phyloP scores from a whole-genome alignment of 2,329 filamentous ascomycete species.

The Botrytis fabae region DNA sequence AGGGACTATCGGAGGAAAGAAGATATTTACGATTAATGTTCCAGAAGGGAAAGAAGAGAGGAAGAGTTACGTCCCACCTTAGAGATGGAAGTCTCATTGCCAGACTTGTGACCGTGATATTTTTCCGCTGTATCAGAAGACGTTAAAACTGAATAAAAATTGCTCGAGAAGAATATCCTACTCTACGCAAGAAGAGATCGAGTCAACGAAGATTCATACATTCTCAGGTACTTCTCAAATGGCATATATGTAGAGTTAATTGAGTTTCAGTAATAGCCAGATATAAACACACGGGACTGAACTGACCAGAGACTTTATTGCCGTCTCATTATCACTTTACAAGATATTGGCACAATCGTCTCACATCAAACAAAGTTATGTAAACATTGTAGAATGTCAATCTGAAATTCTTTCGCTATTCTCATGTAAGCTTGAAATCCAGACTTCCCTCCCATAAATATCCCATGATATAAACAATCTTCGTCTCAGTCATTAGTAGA shows the following conservation, averaged over 20 bases:
- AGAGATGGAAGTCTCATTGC: not conserved
- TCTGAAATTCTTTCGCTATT: not conserved
- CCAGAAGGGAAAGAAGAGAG: not conserved
- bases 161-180: not conserved
- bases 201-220: not conserved
- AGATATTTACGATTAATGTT: not conserved
- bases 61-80: not conserved
- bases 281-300: not conserved
- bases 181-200: not conserved
- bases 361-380: not conserved
- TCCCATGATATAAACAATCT: constrained; percentile 3
- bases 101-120: not conserved
- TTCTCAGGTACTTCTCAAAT: not conserved
- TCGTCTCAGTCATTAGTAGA: not conserved
- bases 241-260: too few relatives aligned
- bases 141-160: not conserved
- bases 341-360: not conserved
- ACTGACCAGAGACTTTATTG: not conserved
- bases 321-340: not conserved
- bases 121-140: not conserved
- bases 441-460: constrained; percentile 4
- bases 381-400: not conserved
- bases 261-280: not conserved
- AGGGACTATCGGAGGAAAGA: not conserved
- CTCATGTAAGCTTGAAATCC: not conserved